Conservation (phyloP, 345 rosid species). For the Citrus sp. region DNA sequence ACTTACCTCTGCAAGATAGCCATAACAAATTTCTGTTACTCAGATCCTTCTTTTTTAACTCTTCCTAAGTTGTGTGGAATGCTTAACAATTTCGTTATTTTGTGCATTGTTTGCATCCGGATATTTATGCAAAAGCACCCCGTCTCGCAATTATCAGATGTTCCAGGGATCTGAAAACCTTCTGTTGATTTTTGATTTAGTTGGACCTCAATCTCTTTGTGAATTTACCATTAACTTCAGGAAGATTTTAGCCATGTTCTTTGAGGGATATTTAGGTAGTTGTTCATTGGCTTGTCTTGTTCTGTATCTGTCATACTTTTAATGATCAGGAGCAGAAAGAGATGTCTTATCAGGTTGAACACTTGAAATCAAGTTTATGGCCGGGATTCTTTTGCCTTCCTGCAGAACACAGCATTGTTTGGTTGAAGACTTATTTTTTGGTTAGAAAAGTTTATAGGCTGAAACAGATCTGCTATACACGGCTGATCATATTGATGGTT, state of each 20-base stretch:
- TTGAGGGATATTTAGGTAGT: not conserved
- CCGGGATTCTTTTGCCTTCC: not conserved
- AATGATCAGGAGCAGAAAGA: not conserved
- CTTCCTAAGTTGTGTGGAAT: not conserved
- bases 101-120: not conserved
- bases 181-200: not conserved
- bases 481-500: not conserved
- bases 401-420: not conserved
- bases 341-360: not conserved
- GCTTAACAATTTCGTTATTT: not conserved
- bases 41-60: not conserved
- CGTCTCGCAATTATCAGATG: not conserved
- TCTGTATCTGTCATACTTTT: not conserved
- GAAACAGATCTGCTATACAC: not conserved
- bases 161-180: not conserved
- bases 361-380: not conserved
- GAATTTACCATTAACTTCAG: not conserved
- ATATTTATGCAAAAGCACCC: not conserved
- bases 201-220: not conserved
- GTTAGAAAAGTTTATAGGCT: not conserved
- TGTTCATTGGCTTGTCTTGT: not conserved
- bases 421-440: not conserved
- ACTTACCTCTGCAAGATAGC: not conserved
- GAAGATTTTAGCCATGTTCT: not conserved
- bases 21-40: not conserved